Percentiles rank a stretch among this genome's conserved stretches.
These are phyloP conservation scores for Paracamarosporium sp. DNA, from an alignment of 2,329 filamentous ascomycete genomes.

Conservation along the genomic window DNA sequence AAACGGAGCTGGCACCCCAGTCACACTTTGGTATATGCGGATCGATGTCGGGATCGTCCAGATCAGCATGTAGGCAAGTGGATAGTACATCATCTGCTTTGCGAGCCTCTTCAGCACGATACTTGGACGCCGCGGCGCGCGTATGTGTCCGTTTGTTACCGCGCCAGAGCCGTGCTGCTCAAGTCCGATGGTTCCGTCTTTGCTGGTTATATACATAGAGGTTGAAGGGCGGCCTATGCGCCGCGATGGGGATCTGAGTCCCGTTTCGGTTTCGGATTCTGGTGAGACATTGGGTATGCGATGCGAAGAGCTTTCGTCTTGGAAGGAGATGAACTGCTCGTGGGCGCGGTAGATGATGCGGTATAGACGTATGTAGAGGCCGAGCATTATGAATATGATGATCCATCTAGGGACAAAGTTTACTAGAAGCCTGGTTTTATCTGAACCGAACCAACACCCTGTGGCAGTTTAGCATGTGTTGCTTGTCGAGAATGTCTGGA, in stretches of 20 bases:
- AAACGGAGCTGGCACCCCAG: constrained; percentile 43
- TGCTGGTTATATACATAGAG: constrained; percentile 14
- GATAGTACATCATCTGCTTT: constrained; percentile 53
- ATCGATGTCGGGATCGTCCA: constrained; percentile 52
- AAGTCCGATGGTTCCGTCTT: constrained; percentile 14
- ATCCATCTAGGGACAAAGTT: constrained; percentile 54
- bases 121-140: constrained; percentile 8
- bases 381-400: constrained; percentile 49
- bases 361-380: constrained; percentile 49
- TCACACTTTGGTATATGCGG: constrained; percentile 50
- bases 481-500: neutral
- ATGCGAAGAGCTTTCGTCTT: constrained; percentile 20
- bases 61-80: constrained; percentile 50
- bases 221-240: constrained; percentile 23
- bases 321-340: constrained; percentile 40
- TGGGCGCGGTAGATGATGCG: constrained; percentile 50
- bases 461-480: constrained; percentile 4
- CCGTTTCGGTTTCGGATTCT: constrained; percentile 25
- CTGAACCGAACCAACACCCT: constrained; percentile 53
- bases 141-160: constrained; percentile 25
- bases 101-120: constrained; percentile 40
- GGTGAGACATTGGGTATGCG: neutral
- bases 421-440: constrained; percentile 46
- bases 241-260: constrained; percentile 21
- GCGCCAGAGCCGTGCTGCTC: constrained; percentile 7